A percentile compares a stretch with the other conserved stretches of the same genome.
Evolutionary conservation across 108 stramenopile genomes (phyloP).

Genomic region (Pseudonitzschia multiseries): DNA sequence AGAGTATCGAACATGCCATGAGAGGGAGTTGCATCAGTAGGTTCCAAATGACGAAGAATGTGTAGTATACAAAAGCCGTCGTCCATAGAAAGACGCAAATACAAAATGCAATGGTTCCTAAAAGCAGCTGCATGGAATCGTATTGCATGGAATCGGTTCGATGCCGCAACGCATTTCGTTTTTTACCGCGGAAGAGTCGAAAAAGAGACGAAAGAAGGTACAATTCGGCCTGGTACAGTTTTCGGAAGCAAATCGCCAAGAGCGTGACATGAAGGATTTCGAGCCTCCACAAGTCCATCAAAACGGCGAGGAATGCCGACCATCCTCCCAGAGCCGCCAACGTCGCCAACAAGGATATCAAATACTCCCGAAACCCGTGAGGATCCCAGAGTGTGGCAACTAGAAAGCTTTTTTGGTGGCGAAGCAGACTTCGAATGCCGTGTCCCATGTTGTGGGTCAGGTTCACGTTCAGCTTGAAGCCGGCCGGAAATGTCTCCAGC

Average conservation of each 20-base stretch:
- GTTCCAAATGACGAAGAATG: slow-evolving; percentile 59
- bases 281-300: slow-evolving; percentile 57
- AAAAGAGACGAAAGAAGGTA: slow-evolving; percentile 71
- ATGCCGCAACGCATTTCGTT: slow-evolving; percentile 77
- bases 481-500: slow-evolving; percentile 75
- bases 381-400: slow-evolving; percentile 26
- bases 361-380: neutral
- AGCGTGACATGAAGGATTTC: slow-evolving; percentile 54
- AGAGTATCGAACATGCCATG: slow-evolving; percentile 19
- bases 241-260: slow-evolving; percentile 42
- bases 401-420: slow-evolving; percentile 32
- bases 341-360: slow-evolving; percentile 12
- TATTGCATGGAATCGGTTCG: slow-evolving; percentile 87
- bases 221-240: slow-evolving; percentile 47
- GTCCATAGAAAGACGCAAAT: slow-evolving; percentile 84
- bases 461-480: slow-evolving; percentile 82
- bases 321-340: slow-evolving; percentile 14
- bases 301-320: slow-evolving; percentile 44
- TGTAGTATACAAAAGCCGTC: slow-evolving; percentile 77
- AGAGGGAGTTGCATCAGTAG: slow-evolving; percentile 16
- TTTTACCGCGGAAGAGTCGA: slow-evolving; percentile 91
- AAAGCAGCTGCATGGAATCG: slow-evolving; percentile 79
- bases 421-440: slow-evolving; percentile 33
- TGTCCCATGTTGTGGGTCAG: slow-evolving; percentile 64
- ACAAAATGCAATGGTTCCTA: slow-evolving; percentile 83